These are phyloP conservation scores for Singerocomus rubriflavus DNA, from an alignment of 1,284 basidiomycete species.

Conservation along the genomic window DNA sequence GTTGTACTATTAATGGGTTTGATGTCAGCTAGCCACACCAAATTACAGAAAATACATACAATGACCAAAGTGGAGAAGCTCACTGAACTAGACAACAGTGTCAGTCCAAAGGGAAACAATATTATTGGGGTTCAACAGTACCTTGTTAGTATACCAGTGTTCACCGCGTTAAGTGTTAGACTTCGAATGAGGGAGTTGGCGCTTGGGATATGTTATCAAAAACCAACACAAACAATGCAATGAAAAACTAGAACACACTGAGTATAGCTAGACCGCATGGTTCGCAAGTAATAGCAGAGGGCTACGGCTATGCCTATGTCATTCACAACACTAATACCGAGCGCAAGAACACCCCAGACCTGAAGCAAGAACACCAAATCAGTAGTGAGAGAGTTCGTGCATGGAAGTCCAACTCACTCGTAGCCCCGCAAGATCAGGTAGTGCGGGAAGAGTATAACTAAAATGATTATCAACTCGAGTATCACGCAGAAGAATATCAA, in stretches of 20 bases:
- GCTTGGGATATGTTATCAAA: conserved; percentile 31
- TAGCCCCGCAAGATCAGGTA: conserved; percentile 13
- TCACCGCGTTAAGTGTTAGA: conserved; percentile 49
- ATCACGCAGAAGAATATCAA: not conserved
- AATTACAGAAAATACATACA: conserved; percentile 36
- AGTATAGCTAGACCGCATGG: conserved; percentile 43
- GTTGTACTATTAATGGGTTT: conserved; percentile 45
- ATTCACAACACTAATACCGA: conserved; percentile 44
- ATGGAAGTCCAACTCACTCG: conserved; percentile 15
- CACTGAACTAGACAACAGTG: conserved; percentile 41
- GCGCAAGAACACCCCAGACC: conserved; percentile 41
- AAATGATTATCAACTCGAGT: conserved; percentile 23
- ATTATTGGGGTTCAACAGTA: conserved; percentile 22
- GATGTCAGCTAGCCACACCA: not conserved
- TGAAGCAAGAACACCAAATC: conserved; percentile 17
- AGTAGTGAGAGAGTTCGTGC: not conserved
- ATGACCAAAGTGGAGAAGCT: conserved; percentile 56
- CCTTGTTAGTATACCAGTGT: conserved; percentile 57
- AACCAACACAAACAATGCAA: not conserved
- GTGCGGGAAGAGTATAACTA: conserved; percentile 13
- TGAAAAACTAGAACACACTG: conserved; percentile 14
- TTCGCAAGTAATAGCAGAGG: conserved; percentile 51
- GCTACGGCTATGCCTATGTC: conserved; percentile 48
- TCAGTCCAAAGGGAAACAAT: conserved; percentile 2
- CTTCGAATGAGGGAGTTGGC: conserved; percentile 59